These are phyloP conservation scores for Ceriops zippeliana DNA, from an alignment of 345 rosid genomes.

Conservation along the genomic window DNA sequence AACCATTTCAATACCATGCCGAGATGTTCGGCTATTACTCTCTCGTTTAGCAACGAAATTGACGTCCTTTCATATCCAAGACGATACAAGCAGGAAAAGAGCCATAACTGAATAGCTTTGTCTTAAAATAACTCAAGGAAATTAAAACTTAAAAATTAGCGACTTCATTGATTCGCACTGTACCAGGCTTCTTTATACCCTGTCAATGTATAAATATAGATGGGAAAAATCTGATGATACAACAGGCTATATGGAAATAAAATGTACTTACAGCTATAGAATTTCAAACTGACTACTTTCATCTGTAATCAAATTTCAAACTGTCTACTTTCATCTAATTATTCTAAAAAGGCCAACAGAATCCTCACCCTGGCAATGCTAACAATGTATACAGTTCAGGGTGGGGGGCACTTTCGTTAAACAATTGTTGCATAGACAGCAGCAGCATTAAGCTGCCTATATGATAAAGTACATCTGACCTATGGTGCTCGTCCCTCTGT, in stretches of 20 bases:
- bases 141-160: too few relatives aligned
- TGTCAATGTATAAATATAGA: background rate
- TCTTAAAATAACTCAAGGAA: too few relatives aligned
- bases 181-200: background rate
- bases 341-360: constrained; percentile 8
- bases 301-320: constrained; percentile 17
- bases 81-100: too few relatives aligned
- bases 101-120: too few relatives aligned
- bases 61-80: too few relatives aligned
- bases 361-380: constrained; percentile 14
- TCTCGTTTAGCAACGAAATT: too few relatives aligned
- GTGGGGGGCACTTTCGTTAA: constrained; percentile 5
- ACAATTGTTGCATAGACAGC: constrained; percentile 22
- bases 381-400: background rate
- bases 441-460: constrained; percentile 16
- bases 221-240: background rate
- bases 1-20: too few relatives aligned
- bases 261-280: constrained; percentile 18
- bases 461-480: constrained; percentile 30
- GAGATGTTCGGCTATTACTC: too few relatives aligned
- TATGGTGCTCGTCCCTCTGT: constrained; percentile 35
- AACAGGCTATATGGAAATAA: constrained; percentile 12
- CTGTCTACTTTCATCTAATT: constrained; percentile 19
- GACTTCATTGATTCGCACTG: too few relatives aligned
- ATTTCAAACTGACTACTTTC: too few relatives aligned